Percentiles rank a stretch among this genome's conserved stretches.
Evolutionary conservation across 257 asterid species (phyloP).

Genomic region (Sherardia arvensis): DNA sequence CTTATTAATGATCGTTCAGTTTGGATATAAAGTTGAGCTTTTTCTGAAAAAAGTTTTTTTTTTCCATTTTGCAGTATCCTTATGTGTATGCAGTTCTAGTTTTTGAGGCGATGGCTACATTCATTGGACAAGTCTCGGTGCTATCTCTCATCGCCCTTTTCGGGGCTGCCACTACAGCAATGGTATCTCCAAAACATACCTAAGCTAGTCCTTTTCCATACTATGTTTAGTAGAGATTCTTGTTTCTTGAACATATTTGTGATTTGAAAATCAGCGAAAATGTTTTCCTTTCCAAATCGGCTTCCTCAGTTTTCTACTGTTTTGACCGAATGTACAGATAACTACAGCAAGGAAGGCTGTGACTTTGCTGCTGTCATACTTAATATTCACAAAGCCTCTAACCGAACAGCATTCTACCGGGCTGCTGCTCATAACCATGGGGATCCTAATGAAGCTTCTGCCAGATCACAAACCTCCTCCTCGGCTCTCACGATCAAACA

Average conservation of each 20-base stretch:
- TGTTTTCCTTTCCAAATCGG: too few species aligned
- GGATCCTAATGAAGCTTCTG: conserved; percentile 55
- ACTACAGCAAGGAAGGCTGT: conserved; percentile 89
- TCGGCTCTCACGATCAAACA: conserved; percentile 9
- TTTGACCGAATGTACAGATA: conserved; percentile 28
- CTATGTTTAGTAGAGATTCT: not conserved
- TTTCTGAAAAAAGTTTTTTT: not conserved
- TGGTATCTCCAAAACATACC: conserved; percentile 30
- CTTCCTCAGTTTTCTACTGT: not conserved
- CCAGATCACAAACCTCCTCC: conserved; percentile 43
- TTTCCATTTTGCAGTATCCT: conserved; percentile 75
- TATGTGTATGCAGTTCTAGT: conserved; percentile 66
- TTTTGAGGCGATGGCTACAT: conserved; percentile 90
- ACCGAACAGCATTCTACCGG: conserved; percentile 76
- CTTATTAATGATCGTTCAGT: not conserved
- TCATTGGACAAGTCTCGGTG: conserved; percentile 77
- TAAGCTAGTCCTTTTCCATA: too few species aligned
- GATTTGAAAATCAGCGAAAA: not conserved
- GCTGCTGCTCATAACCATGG: conserved; percentile 56
- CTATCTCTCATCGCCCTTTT: conserved; percentile 74
- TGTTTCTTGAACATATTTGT: not conserved
- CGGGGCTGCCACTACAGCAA: conserved; percentile 88
- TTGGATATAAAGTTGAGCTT: not conserved
- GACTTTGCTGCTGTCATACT: conserved; percentile 65
- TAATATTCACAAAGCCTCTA: conserved; percentile 72